phyloP scores from a whole-genome alignment of 2,329 filamentous ascomycete species.

The Botrytis sinoallii region DNA sequence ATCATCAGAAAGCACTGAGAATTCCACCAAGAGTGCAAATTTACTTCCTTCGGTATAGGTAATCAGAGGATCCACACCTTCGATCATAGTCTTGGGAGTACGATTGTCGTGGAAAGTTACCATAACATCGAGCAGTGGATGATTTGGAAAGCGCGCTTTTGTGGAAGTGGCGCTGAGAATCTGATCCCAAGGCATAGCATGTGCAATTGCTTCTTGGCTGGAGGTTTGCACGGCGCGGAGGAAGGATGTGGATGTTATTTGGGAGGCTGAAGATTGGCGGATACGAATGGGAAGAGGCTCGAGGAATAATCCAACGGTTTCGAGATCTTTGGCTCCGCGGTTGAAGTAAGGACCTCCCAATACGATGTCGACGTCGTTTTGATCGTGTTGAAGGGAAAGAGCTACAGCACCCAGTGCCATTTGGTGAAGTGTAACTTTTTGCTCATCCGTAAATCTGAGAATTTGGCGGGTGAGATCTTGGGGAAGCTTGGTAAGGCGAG shows the following conservation, averaged over 20 bases:
- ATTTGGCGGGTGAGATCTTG: not conserved
- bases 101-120: conserved; percentile 30
- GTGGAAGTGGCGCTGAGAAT: conserved; percentile 31
- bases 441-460: not conserved
- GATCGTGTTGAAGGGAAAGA: conserved; percentile 1
- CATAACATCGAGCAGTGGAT: conserved; percentile 32
- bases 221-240: conserved; percentile 25
- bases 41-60: conserved; percentile 14
- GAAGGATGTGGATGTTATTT: not conserved
- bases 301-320: conserved; percentile 25
- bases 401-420: conserved; percentile 19
- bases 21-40: conserved; percentile 6
- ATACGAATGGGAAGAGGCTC: conserved; percentile 16
- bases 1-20: not conserved
- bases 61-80: not conserved
- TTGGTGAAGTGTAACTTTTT: conserved; percentile 20
- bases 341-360: conserved; percentile 36
- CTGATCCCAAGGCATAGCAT: conserved; percentile 36
- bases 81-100: not conserved
- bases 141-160: conserved; percentile 18
- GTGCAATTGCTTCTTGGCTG: conserved; percentile 32
- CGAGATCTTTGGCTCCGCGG: conserved; percentile 29
- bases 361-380: conserved; percentile 28
- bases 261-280: not conserved
- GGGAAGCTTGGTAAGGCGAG: not conserved